These are phyloP conservation scores for Rickenella mellea DNA, from an alignment of 768 basidiomycete species.

Conservation along the genomic window DNA sequence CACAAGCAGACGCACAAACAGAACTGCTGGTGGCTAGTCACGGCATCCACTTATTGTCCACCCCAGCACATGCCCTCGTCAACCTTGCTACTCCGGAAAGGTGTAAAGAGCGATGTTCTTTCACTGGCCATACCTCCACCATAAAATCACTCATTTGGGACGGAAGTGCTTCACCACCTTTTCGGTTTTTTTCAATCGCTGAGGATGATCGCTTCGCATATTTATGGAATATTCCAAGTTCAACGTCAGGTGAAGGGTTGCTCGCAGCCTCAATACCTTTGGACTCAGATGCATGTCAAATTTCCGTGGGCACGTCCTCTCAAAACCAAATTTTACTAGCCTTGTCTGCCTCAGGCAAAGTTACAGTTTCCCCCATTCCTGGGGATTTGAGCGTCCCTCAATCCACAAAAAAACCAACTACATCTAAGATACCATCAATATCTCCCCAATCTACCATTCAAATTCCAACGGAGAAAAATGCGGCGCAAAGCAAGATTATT, in stretches of 20 bases:
- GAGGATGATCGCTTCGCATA: conserved; percentile 55
- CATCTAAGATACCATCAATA: conserved; percentile 40
- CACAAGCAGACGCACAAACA: conserved; percentile 19
- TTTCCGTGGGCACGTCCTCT: conserved; percentile 19
- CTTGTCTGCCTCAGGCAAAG: conserved; percentile 49
- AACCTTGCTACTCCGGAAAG: conserved; percentile 21
- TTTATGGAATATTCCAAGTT: conserved; percentile 45
- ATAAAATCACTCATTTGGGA: conserved; percentile 47
- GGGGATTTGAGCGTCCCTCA: conserved; percentile 29
- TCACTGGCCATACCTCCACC: conserved; percentile 58
- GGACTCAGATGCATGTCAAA: conserved; percentile 50
- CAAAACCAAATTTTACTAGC: conserved; percentile 36
- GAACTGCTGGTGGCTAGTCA: conserved; percentile 54
- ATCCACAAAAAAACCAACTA: conserved; percentile 29
- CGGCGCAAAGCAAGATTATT: conserved; percentile 29
- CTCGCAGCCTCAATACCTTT: conserved; percentile 52
- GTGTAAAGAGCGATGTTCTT: conserved; percentile 37
- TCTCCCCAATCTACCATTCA: conserved; percentile 41
- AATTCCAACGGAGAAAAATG: conserved; percentile 27
- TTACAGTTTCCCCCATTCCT: conserved; percentile 48
- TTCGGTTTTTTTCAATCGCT: conserved; percentile 50
- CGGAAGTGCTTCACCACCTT: conserved; percentile 25
- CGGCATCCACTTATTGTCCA: conserved; percentile 43
- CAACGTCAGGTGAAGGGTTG: conserved; percentile 33
- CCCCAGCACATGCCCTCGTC: conserved; percentile 2